A percentile compares a stretch with the other conserved stretches of the same genome.
These are phyloP conservation scores for Bipolaris victoriae DNA, from an alignment of 2,329 filamentous ascomycete genomes.

Conservation along the genomic window DNA sequence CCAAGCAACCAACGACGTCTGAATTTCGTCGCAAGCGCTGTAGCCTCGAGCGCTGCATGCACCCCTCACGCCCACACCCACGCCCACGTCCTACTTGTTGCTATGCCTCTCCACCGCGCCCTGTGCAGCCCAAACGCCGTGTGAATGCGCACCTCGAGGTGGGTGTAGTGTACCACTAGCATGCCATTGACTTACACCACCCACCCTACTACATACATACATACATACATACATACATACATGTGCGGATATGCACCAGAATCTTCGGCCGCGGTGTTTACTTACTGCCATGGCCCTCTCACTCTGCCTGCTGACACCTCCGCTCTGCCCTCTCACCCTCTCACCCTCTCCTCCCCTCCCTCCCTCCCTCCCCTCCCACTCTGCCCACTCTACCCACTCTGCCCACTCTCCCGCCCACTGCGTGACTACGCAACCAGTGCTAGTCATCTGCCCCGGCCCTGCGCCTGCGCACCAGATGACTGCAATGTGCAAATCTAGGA, in stretches of 20 bases:
- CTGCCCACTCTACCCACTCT: neutral
- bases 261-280: conserved; percentile 14
- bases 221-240: no score
- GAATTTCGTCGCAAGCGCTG: conserved; percentile 21
- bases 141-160: neutral
- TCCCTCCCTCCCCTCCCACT: neutral
- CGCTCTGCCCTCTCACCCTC: neutral
- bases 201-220: no score
- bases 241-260: no score
- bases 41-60: conserved; percentile 30
- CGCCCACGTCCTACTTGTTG: neutral
- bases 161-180: no score
- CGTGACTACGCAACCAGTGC: conserved; percentile 21
- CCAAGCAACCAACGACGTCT: conserved; percentile 23
- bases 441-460: conserved; percentile 45
- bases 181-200: no score
- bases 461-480: conserved; percentile 42
- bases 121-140: neutral
- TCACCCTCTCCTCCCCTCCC: neutral
- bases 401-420: neutral
- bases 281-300: neutral
- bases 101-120: no score
- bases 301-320: conserved; percentile 22
- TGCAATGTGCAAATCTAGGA: conserved; percentile 38
- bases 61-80: conserved; percentile 24